phyloP scores from a whole-genome alignment of 345 rosid species.

The Schrenkiella parvula region DNA sequence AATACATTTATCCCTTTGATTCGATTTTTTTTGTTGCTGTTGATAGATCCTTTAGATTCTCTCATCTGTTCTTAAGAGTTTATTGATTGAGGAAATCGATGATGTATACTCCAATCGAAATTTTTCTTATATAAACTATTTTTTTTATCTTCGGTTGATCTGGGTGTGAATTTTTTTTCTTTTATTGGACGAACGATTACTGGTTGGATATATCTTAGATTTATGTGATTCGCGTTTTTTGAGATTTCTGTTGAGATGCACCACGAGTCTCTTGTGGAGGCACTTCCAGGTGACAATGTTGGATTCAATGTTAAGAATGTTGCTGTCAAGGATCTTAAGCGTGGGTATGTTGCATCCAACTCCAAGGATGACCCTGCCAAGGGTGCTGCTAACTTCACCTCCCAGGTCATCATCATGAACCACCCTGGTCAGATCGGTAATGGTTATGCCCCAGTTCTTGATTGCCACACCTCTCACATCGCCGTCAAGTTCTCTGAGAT shows the following conservation, averaged over 20 bases:
- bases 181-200: background rate
- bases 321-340: conserved; percentile 82
- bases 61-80: background rate
- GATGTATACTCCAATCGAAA: background rate
- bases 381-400: conserved; percentile 72
- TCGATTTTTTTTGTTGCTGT: background rate
- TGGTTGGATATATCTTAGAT: background rate
- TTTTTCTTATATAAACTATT: too few species aligned
- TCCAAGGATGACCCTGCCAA: conserved; percentile 86
- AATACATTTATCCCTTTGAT: background rate
- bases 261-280: conserved; percentile 76
- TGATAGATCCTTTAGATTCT: background rate
- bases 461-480: conserved; percentile 83
- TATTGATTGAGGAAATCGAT: background rate
- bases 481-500: conserved; percentile 71
- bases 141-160: background rate
- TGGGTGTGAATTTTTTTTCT: too few species aligned
- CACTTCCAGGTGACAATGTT: conserved; percentile 74
- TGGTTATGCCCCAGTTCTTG: conserved; percentile 80
- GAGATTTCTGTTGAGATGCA: conserved; percentile 72
- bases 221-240: background rate
- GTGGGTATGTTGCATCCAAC: conserved; percentile 76
- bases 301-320: conserved; percentile 85
- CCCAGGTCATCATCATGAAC: conserved; percentile 87
- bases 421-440: conserved; percentile 93